A percentile compares a stretch with the other conserved stretches of the same genome.
phyloP scores from a whole-genome alignment of 2,329 filamentous ascomycete species.

The Niveomyces coronatus region DNA sequence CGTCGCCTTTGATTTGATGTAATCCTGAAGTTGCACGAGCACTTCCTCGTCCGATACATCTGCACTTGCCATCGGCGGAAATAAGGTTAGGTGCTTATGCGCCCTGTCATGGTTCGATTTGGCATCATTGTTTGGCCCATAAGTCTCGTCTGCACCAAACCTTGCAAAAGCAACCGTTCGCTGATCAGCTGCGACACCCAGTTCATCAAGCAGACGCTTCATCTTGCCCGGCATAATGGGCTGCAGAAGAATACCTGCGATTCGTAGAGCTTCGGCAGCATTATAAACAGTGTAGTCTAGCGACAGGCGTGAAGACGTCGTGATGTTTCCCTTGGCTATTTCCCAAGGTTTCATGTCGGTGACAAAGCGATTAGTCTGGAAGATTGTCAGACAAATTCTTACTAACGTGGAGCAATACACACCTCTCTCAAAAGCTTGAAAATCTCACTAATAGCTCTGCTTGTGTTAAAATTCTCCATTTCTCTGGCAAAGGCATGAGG shows the following conservation, averaged over 20 bases:
- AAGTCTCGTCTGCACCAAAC: slow-evolving; percentile 55
- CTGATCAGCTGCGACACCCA: slow-evolving; percentile 57
- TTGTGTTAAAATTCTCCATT: slow-evolving; percentile 56
- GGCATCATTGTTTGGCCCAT: slow-evolving; percentile 42
- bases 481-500: slow-evolving; percentile 28
- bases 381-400: not conserved
- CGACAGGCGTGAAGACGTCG: slow-evolving; percentile 24
- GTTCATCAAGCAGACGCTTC: slow-evolving; percentile 58
- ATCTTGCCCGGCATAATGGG: slow-evolving; percentile 83
- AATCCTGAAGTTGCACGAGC: slow-evolving; percentile 11
- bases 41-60: slow-evolving; percentile 17
- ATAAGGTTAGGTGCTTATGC: slow-evolving; percentile 34
- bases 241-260: slow-evolving; percentile 75
- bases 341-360: slow-evolving; percentile 59
- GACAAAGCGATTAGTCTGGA: slow-evolving; percentile 37
- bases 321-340: slow-evolving; percentile 30
- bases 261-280: slow-evolving; percentile 64
- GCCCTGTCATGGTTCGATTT: slow-evolving; percentile 19
- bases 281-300: slow-evolving; percentile 57
- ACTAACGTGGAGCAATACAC: slow-evolving; percentile 10
- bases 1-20: slow-evolving; percentile 15
- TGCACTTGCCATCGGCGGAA: slow-evolving; percentile 33
- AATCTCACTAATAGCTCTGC: slow-evolving; percentile 53
- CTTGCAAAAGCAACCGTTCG: slow-evolving; percentile 53
- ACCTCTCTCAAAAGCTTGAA: slow-evolving; percentile 54